phyloP scores from a whole-genome alignment of 257 asterid species.

The Rauvolfia tetraphylla region DNA sequence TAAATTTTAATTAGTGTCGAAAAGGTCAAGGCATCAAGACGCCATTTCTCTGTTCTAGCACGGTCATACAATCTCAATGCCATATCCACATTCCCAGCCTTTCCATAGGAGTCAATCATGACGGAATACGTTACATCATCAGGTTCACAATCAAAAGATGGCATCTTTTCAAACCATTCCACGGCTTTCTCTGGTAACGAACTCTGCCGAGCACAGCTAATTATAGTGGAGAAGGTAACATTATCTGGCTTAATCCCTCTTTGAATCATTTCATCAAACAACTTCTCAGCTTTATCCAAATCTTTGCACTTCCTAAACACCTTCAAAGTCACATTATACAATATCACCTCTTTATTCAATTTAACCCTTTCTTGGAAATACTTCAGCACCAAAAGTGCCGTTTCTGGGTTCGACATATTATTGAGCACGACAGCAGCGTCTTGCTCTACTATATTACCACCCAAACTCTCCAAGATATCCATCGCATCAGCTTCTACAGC shows the following conservation, averaged over 20 bases:
- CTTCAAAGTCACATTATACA: constrained; percentile 80
- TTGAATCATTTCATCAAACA: constrained; percentile 66
- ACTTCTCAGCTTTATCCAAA: constrained; percentile 45
- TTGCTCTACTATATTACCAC: constrained; percentile 44
- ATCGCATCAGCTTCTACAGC: constrained; percentile 42
- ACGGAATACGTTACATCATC: constrained; percentile 70
- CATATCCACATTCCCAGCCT: constrained; percentile 63
- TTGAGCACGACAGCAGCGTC: constrained; percentile 68
- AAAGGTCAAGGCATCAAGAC: constrained; percentile 68
- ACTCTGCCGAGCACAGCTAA: constrained; percentile 81
- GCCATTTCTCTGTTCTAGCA: constrained; percentile 82
- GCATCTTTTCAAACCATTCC: constrained; percentile 86
- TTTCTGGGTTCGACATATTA: constrained; percentile 61
- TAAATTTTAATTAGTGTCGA: constrained; percentile 65
- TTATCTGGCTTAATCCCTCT: constrained; percentile 77
- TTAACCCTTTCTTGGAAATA: constrained; percentile 45
- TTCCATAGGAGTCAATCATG: constrained; percentile 85
- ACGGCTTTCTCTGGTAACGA: constrained; percentile 72
- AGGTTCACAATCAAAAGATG: constrained; percentile 61
- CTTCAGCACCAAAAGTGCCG: constrained; percentile 46
- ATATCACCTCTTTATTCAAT: constrained; percentile 38
- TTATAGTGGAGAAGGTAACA: constrained; percentile 74
- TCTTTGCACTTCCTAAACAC: constrained; percentile 67
- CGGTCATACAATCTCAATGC: constrained; percentile 80
- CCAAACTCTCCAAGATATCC: constrained; percentile 33